phyloP scores from a whole-genome alignment of 495 filamentous ascomycete genomes.

The Aspergillus bridgeri region DNA sequence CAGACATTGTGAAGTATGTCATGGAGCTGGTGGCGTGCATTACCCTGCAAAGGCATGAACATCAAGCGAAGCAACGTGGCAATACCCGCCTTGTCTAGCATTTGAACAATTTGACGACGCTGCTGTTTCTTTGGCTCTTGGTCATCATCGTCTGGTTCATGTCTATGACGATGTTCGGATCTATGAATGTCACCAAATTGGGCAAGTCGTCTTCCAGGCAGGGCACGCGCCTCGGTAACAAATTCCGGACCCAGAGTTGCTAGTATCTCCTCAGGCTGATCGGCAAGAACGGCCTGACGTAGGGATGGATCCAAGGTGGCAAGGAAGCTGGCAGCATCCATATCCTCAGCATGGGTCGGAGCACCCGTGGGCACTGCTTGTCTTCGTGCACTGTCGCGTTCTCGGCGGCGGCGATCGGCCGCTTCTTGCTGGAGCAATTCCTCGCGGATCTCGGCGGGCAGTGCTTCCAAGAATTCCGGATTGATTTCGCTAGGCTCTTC shows the following conservation, averaged over 20 bases:
- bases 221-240: conserved; percentile 76
- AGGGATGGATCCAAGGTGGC: conserved; percentile 84
- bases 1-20: conserved; percentile 84
- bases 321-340: conserved; percentile 90
- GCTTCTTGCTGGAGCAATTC: conserved; percentile 89
- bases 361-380: conserved; percentile 49
- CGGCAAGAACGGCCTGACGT: conserved; percentile 80
- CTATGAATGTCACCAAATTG: conserved; percentile 56
- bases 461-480: conserved; percentile 89
- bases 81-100: conserved; percentile 93
- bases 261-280: conserved; percentile 86
- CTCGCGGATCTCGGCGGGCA: conserved; percentile 83
- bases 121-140: conserved; percentile 63
- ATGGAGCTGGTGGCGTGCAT: conserved; percentile 73
- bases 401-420: conserved; percentile 81
- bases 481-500: conserved; percentile 85
- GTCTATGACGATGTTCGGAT: conserved; percentile 43
- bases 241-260: conserved; percentile 81
- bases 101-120: conserved; percentile 80
- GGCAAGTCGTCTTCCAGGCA: conserved; percentile 57
- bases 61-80: conserved; percentile 92
- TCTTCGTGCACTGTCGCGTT: conserved; percentile 72
- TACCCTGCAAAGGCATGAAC: conserved; percentile 90
- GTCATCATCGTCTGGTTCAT: conserved; percentile 30
- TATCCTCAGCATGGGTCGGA: conserved; percentile 63